These are phyloP conservation scores for Trichoderma sp. DNA, from an alignment of 2,329 filamentous ascomycete genomes.

Conservation along the genomic window DNA sequence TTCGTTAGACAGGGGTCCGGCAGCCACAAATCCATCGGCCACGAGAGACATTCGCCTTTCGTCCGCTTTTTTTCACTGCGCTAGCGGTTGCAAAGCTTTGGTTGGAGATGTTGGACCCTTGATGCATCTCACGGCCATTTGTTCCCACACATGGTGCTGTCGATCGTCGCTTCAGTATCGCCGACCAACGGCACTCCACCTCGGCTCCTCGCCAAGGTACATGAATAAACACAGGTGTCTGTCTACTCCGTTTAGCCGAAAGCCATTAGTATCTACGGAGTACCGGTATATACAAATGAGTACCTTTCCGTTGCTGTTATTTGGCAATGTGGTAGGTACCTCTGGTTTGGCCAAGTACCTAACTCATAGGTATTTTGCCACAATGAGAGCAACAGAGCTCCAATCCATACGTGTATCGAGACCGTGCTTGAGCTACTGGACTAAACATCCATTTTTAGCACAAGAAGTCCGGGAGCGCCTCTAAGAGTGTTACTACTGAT, in stretches of 20 bases:
- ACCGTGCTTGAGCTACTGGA: background rate
- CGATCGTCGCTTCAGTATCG: slow-evolving; percentile 16
- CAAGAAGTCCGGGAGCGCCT: background rate
- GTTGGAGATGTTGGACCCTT: slow-evolving; percentile 14
- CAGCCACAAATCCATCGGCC: slow-evolving; percentile 9
- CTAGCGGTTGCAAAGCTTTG: background rate
- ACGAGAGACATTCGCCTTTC: background rate
- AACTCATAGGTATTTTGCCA: background rate
- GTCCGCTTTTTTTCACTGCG: background rate
- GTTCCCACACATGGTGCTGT: slow-evolving; percentile 9
- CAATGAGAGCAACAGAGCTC: background rate
- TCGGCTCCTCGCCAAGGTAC: slow-evolving; percentile 3
- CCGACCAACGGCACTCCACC: slow-evolving; percentile 4
- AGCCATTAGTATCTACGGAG: background rate
- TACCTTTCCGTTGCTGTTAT: background rate
- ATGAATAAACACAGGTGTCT: background rate
- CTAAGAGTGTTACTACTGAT: background rate
- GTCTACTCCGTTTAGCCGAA: background rate
- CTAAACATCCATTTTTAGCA: background rate
- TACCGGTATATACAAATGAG: background rate
- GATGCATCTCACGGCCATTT: slow-evolving; percentile 9
- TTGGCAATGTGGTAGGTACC: background rate
- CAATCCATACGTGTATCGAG: background rate
- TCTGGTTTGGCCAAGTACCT: background rate
- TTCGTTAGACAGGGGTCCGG: background rate